Conservation (phyloP, 2,329 filamentous ascomycete genomes). For the Calonectria pteridis region DNA sequence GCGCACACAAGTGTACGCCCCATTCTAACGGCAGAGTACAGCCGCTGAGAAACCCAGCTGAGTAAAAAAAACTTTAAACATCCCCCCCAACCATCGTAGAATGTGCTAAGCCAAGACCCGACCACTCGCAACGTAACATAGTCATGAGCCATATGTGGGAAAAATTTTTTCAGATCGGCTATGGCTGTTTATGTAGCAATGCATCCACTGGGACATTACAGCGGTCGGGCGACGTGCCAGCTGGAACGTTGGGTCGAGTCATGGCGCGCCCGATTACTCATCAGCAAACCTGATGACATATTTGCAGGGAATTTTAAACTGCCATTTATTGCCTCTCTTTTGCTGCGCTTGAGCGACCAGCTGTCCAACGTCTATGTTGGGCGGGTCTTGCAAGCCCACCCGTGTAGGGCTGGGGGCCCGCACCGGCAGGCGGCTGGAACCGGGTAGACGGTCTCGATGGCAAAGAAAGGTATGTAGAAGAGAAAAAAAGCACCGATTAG, state of each 20-base stretch:
- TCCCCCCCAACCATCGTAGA: not conserved
- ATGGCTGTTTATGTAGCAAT: not conserved
- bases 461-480: not conserved
- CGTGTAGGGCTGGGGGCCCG: slow-evolving; percentile 25
- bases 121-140: slow-evolving; percentile 34
- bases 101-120: slow-evolving; percentile 1
- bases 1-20: not conserved
- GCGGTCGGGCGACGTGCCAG: not conserved
- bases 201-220: not conserved
- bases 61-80: not conserved
- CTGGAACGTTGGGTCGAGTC: not conserved
- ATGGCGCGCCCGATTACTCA: not conserved
- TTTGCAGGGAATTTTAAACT: not conserved
- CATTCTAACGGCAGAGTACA: not conserved
- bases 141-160: slow-evolving; percentile 8
- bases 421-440: slow-evolving; percentile 24
- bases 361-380: not conserved
- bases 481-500: not conserved
- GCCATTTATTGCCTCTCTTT: not conserved
- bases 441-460: slow-evolving; percentile 18
- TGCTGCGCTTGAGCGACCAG: not conserved
- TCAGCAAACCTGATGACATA: not conserved
- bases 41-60: slow-evolving; percentile 4
- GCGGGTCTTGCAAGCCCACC: slow-evolving; percentile 13
- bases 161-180: not conserved